Percentiles rank a stretch among this genome's conserved stretches.
These are phyloP conservation scores for Daldinia loculata DNA, from an alignment of 495 filamentous ascomycete genomes.

Conservation along the genomic window DNA sequence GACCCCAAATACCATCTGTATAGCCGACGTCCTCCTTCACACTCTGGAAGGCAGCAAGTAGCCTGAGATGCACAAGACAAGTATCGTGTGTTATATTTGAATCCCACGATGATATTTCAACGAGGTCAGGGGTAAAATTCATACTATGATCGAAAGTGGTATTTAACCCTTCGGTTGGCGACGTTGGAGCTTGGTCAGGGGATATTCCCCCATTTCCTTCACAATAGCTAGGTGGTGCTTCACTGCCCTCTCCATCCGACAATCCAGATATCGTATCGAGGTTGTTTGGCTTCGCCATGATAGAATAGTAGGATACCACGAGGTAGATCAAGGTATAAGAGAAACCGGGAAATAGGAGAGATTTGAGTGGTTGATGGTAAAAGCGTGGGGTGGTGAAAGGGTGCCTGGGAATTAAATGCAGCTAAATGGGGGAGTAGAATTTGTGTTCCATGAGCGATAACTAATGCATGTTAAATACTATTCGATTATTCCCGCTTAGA, in stretches of 20 bases:
- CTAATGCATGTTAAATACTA: not conserved
- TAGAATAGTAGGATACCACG: not conserved
- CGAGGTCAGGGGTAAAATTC: slow-evolving; percentile 53
- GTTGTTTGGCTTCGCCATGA: not conserved
- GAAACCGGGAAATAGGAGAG: not conserved
- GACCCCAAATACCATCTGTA: slow-evolving; percentile 70
- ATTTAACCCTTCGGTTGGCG: slow-evolving; percentile 26
- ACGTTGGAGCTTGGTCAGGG: slow-evolving; percentile 4
- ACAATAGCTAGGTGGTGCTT: slow-evolving; percentile 42
- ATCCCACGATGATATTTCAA: slow-evolving; percentile 45
- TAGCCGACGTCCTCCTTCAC: slow-evolving; percentile 72
- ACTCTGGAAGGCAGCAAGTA: slow-evolving; percentile 73
- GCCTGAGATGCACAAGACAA: slow-evolving; percentile 79
- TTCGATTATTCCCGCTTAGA: too few species aligned
- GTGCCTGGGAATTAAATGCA: not conserved
- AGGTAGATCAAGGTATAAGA: not conserved
- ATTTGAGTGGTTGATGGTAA: not conserved
- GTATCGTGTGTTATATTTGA: slow-evolving; percentile 48
- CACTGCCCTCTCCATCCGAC: not conserved
- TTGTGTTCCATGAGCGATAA: not conserved
- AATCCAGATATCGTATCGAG: not conserved
- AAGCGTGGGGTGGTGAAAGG: not conserved
- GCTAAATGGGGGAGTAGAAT: not conserved
- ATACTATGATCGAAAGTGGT: slow-evolving; percentile 21
- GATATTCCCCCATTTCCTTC: slow-evolving; percentile 3